Evolutionary conservation across 2,329 filamentous ascomycete species (phyloP).

Genomic region (Alternaria brassicae): DNA sequence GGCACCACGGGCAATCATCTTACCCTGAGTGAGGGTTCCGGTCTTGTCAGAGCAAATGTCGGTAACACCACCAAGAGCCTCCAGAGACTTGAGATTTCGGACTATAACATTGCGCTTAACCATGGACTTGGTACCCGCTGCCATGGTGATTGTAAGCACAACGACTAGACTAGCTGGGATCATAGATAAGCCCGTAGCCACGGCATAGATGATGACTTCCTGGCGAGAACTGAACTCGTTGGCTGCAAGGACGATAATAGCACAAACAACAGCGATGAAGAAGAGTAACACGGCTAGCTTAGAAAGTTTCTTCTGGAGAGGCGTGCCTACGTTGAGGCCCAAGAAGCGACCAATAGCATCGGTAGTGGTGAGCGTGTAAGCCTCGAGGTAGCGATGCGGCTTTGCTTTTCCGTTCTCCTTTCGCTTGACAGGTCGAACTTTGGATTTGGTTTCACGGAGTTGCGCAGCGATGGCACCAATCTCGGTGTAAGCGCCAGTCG

Average conservation of each 20-base stretch:
- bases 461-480: constrained; percentile 75
- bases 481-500: constrained; percentile 74
- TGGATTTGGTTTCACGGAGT: constrained; percentile 61
- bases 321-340: constrained; percentile 52
- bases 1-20: constrained; percentile 48
- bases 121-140: constrained; percentile 50
- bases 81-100: constrained; percentile 46
- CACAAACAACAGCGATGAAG: constrained; percentile 48
- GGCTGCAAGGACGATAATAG: constrained; percentile 52
- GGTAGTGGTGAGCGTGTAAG: constrained; percentile 58
- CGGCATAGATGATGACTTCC: constrained; percentile 52
- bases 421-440: constrained; percentile 52
- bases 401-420: constrained; percentile 45
- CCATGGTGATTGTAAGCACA: constrained; percentile 51
- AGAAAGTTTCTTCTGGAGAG: constrained; percentile 49
- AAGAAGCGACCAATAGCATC: constrained; percentile 50
- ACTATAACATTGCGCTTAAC: constrained; percentile 45
- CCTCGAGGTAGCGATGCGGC: constrained; percentile 56
- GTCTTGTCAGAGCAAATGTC: constrained; percentile 63
- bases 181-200: constrained; percentile 50
- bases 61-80: constrained; percentile 48
- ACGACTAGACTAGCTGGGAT: constrained; percentile 49
- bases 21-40: constrained; percentile 49
- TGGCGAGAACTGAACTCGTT: constrained; percentile 49
- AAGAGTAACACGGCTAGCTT: constrained; percentile 46